Evolutionary conservation across 75 land plant species (phyloP).

Genomic region (Cupressus sempervirens): DNA sequence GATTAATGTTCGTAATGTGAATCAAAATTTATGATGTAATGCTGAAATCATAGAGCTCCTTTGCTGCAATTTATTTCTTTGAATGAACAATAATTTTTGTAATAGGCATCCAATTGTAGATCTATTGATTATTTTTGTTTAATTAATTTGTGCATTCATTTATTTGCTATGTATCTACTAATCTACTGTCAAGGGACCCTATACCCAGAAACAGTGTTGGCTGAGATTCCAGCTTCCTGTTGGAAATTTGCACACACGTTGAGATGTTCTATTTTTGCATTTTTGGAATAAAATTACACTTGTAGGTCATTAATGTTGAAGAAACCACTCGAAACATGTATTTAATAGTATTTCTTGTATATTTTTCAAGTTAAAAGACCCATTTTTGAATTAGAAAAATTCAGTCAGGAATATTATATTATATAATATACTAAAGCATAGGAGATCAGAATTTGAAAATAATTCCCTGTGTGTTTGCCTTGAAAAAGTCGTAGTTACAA

Average conservation of each 20-base stretch:
- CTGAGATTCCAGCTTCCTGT: background rate
- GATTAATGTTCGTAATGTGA: background rate
- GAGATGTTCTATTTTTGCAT: background rate
- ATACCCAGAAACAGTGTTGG: background rate
- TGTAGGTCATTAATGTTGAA: background rate
- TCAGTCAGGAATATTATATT: background rate
- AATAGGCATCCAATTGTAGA: background rate
- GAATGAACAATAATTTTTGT: too few species aligned
- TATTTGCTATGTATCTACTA: background rate
- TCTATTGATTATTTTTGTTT: background rate
- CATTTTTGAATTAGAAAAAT: background rate
- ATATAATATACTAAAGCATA: background rate
- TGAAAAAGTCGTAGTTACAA: background rate
- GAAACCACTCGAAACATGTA: background rate
- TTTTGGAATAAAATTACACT: background rate
- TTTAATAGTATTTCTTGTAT: background rate
- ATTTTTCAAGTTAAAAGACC: background rate
- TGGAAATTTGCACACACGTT: background rate
- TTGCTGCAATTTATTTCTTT: background rate
- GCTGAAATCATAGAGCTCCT: background rate
- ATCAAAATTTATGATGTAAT: background rate
- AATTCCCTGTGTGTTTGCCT: background rate
- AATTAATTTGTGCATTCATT: background rate
- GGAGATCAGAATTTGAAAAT: background rate
- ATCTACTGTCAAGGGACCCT: background rate